Evolutionary conservation across 148 eudicot species (phyloP).

Genomic region (Amaranthus cruentus): DNA sequence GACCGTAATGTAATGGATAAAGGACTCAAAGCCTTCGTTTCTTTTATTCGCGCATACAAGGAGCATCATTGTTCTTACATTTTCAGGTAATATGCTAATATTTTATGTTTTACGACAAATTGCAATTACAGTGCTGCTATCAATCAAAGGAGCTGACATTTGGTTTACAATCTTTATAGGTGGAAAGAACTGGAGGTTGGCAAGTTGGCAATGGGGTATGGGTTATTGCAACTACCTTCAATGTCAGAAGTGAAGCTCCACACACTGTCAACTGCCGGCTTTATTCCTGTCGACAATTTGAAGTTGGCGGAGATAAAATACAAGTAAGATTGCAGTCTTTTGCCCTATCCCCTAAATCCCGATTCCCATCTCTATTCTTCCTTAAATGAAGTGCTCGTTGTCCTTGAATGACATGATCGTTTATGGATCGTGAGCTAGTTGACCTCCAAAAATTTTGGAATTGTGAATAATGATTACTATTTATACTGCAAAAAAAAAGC

Average conservation of each 20-base stretch:
- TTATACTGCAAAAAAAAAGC: not conserved
- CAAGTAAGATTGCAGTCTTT: slow-evolving; percentile 50
- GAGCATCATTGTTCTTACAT: slow-evolving; percentile 87
- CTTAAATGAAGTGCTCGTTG: not conserved
- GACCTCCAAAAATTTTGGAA: not conserved
- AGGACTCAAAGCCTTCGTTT: slow-evolving; percentile 79
- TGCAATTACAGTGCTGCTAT: not conserved
- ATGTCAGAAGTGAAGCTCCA: slow-evolving; percentile 73
- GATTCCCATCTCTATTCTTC: too few species aligned
- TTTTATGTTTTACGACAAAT: not conserved
- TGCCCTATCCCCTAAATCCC: not conserved
- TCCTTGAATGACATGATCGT: too few species aligned
- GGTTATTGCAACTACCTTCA: slow-evolving; percentile 78
- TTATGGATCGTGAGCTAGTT: too few species aligned
- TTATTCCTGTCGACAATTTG: slow-evolving; percentile 59
- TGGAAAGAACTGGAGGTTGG: slow-evolving; percentile 93
- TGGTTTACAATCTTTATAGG: slow-evolving; percentile 20
- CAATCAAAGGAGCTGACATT: slow-evolving; percentile 2
- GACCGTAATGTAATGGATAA: slow-evolving; percentile 96
- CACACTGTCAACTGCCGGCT: slow-evolving; percentile 64
- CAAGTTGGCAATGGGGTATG: slow-evolving; percentile 90
- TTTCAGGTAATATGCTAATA: slow-evolving; percentile 46
- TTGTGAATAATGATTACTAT: not conserved
- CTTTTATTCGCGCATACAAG: slow-evolving; percentile 84
- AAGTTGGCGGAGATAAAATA: slow-evolving; percentile 76